Evolutionary conservation across 768 basidiomycete species (phyloP), one percentile per base, ranked within the genome.

Genomic region (Kwoniella bestiolae): DNA sequence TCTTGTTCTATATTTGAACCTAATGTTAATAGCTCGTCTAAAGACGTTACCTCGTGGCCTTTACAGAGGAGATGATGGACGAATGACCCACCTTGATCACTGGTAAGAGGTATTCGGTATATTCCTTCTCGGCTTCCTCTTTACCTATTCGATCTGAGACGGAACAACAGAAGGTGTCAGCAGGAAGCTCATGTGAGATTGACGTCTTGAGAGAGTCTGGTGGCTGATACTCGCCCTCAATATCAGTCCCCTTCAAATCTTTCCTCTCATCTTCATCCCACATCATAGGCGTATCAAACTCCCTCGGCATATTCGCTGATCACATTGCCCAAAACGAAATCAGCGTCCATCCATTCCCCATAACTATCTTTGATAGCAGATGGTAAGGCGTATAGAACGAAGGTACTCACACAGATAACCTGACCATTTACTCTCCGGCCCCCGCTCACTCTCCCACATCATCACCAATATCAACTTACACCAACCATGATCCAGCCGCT

Each of bases 271-370:
- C 85, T 2, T 86, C 84, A 46, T 77, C 82, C 96, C 96, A 98
- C 76, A 97, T 94, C 91, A 99, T 97, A 0, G 93, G 92, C 0
- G 94, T 94, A 70, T 90, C 85, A 76, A 98, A 97, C 12, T 70
- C 66, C 12, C 74, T 83, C 0, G 94, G 94, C 65, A 97, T 84
- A 16, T 85, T 85, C 28, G 81, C 90, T 91, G 9, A 44, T 56
- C 60, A n/a, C n/a, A n/a, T n/a, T n/a, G n/a, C n/a, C n/a, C n/a
- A 47, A 34, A 18, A 3, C 31, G 26, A 53, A 28, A 28, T 3
- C 16, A 49, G 23, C 7, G 47, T 28, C 21, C 16, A 21, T 21
- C 4, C 47, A 5, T n/a, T n/a, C n/a, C n/a, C n/a, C n/a, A n/a
- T n/a, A n/a, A n/a, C n/a, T n/a, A n/a, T n/a, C n/a, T n/a, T n/a